Conservation (phyloP, 345 rosid genomes). For the Orychophragmus violaceus region DNA sequence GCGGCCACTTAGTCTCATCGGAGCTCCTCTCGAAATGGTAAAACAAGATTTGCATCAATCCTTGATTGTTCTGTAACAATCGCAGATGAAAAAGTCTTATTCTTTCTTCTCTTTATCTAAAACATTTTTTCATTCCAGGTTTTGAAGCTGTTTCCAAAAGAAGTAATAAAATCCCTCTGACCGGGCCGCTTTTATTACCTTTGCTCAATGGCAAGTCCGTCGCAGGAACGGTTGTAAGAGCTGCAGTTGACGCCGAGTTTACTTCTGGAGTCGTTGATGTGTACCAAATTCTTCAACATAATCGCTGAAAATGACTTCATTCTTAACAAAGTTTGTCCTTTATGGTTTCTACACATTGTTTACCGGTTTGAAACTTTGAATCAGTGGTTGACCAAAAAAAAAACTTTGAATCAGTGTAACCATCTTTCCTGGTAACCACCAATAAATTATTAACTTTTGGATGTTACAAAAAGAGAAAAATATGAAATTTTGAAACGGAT, state of each 20-base stretch:
- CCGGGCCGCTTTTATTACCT: constrained; percentile 53
- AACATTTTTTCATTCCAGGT: constrained; percentile 31
- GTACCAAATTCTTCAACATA: constrained; percentile 38
- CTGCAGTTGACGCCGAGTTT: constrained; percentile 43
- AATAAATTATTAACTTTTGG: background rate
- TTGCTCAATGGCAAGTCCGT: constrained; percentile 48
- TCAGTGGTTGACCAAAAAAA: too few species aligned
- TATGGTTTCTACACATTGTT: background rate
- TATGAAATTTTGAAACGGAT: background rate
- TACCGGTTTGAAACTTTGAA: background rate
- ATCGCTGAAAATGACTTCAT: constrained; percentile 2
- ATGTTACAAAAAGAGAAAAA: background rate
- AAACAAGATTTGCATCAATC: background rate
- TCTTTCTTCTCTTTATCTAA: background rate
- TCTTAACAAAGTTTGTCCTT: background rate
- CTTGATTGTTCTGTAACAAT: background rate
- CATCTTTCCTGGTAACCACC: background rate
- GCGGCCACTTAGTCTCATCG: constrained; percentile 49
- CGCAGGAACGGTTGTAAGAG: constrained; percentile 52
- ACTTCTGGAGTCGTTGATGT: constrained; percentile 52
- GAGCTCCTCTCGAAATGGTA: constrained; percentile 64
- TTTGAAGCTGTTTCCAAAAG: constrained; percentile 41
- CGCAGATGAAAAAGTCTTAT: background rate
- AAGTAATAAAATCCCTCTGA: constrained; percentile 38
- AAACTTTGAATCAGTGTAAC: too few species aligned